phyloP scores from a whole-genome alignment of 768 basidiomycete genomes.

The Suillus discolor region DNA sequence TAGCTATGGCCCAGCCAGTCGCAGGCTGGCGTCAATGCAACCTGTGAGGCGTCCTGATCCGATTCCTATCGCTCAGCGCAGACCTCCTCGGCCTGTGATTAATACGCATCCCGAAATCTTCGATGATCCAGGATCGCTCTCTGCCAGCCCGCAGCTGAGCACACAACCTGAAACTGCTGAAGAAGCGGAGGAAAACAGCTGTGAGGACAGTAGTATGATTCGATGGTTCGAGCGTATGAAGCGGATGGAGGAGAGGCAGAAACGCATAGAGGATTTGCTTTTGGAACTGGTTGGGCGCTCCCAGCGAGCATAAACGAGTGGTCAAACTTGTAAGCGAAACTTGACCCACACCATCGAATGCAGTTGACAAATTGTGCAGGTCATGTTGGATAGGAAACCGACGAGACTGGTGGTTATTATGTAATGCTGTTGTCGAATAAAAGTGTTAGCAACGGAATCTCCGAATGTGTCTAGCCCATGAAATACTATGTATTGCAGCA shows the following conservation, averaged over 20 bases:
- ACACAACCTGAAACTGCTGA: slow-evolving; percentile 25
- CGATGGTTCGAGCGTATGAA: slow-evolving; percentile 39
- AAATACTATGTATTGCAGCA: too few species aligned
- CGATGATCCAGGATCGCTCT: slow-evolving; percentile 16
- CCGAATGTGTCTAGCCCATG: too few species aligned
- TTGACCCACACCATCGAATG: neutral
- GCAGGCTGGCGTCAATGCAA: slow-evolving; percentile 39
- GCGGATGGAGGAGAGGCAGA: slow-evolving; percentile 45
- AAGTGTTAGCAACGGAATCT: too few species aligned
- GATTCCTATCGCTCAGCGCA: slow-evolving; percentile 10
- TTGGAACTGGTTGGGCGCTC: slow-evolving; percentile 25
- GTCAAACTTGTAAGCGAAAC: neutral
- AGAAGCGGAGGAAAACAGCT: slow-evolving; percentile 28
- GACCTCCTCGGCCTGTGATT: slow-evolving; percentile 18
- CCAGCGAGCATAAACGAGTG: neutral
- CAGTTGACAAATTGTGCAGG: neutral
- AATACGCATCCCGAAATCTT: slow-evolving; percentile 29
- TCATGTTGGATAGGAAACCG: neutral
- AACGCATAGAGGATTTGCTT: slow-evolving; percentile 51
- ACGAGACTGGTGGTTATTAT: neutral
- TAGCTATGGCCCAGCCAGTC: slow-evolving; percentile 43
- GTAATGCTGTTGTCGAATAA: neutral
- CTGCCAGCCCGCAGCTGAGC: slow-evolving; percentile 30
- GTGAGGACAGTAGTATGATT: slow-evolving; percentile 27
- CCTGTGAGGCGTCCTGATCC: slow-evolving; percentile 19